Base-by-base conservation (phyloP, 208 protist genomes). In the Acanthamoeba castellanii region DNA sequence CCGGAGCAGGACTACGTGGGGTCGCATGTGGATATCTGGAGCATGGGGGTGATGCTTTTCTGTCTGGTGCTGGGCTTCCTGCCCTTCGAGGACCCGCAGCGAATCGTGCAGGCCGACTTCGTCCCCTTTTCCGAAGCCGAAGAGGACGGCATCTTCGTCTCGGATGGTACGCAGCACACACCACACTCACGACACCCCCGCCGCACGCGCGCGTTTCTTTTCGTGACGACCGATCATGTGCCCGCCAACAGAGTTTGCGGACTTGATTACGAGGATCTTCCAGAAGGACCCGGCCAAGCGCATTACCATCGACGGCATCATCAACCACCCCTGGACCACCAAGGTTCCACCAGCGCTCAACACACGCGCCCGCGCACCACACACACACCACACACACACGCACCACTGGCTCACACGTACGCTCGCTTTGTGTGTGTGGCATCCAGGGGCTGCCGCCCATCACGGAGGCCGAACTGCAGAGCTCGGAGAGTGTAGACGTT, bases 1-100 rank as follows among this genome's bases (percentile, higher is more conserved):
- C 5, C 0, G 0, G 52, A 32, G 32, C 32, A 90, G 89, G 55
- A 94, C 32, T 94, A 94, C 72, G 89, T 94, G 9, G 89, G 89
- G 1, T 52, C 59, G 13, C 6, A 9, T 4, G 89, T 94, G 30
- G 89, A 94, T 14, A 20, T 94, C 96, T 99, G 99, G 99, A 99
- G 98, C 95, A 99, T 98, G 92, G 99, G 99, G 30, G 98, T 99
- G 25, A 99, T 99, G 92, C 96, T 99, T 1, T 99, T 98, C 96
- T 99, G 99, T 52, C 98, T 99, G 97, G 96, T 99, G 7, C 98
- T 98, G 11, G 99, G 99, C 76, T 98, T 97, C 90, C 97, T 99
- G 8, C 99, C 99, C 22, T 99, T 99, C 94, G 99, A 93, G 68
- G 88, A 93, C 18, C 88, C 88, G 18, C 57, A 93, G 66, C 66